phyloP scores from a whole-genome alignment of 805 yeast species.

The Metschnikowia koreensis region DNA sequence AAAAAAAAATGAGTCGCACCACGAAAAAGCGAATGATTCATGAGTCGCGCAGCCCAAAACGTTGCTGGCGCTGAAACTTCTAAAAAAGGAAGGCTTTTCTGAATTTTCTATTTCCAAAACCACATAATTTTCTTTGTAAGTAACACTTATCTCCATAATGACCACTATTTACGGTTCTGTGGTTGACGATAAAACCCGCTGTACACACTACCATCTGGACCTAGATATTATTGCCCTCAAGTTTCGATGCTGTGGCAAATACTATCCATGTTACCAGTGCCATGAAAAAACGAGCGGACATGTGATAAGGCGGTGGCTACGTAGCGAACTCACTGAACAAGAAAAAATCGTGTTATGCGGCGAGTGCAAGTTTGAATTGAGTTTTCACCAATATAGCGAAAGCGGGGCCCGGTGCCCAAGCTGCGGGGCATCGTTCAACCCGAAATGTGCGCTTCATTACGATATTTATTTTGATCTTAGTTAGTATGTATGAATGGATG shows the following conservation, averaged over 20 bases:
- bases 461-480: constrained; percentile 31
- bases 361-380: constrained; percentile 28
- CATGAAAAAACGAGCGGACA: constrained; percentile 25
- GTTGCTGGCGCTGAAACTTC: not conserved
- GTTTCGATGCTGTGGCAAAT: constrained; percentile 36
- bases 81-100: not conserved
- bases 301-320: constrained; percentile 15
- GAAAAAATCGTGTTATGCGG: constrained; percentile 37
- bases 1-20: no score
- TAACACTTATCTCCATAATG: not conserved
- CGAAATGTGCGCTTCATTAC: constrained; percentile 38
- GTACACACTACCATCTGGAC: constrained; percentile 34
- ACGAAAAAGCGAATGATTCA: not conserved
- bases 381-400: constrained; percentile 27
- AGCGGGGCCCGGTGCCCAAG: constrained; percentile 20
- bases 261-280: constrained; percentile 42
- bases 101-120: not conserved
- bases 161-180: constrained; percentile 13
- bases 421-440: constrained; percentile 35
- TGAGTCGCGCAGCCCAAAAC: not conserved
- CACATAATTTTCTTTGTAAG: not conserved
- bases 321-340: constrained; percentile 8
- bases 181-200: constrained; percentile 35
- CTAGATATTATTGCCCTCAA: constrained; percentile 41
- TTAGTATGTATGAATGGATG: not conserved